Evolutionary conservation across 768 basidiomycete species (phyloP), one percentile per base, ranked within the genome.

Genomic region (Strobilomyces dryophilus): DNA sequence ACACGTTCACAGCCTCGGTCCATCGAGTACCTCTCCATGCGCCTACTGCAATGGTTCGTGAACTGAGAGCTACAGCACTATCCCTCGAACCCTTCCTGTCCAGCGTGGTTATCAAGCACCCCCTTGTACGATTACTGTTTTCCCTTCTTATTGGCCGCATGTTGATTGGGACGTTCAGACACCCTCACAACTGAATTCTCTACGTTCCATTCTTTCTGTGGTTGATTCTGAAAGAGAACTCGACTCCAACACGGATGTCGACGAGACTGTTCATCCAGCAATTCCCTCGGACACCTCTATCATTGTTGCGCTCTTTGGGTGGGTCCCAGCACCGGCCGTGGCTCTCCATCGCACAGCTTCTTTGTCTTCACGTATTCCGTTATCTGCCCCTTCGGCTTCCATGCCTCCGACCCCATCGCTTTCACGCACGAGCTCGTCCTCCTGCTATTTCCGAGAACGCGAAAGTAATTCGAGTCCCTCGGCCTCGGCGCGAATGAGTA

Each of bases 1-100:
- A 35, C 26, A 8, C 34, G 26, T 39, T 32, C 53, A 17, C 52
- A 78, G 88, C 78, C 42, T 83, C 84, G 0, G 82, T 92, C 49
- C 90, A 90, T 60, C 83, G 86, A 49, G 81, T 92, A 18, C 84
- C 86, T 8, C 73, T 93, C 18, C 78, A 83, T 52, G 74, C 87
- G 1, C 85, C 91, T 14, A 65, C 77, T n/a, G 69, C 67, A 4
- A 85, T 82, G 73, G 79, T 83, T 2, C 78, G 74, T 47, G 80
- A 84, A 45, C 70, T 92, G 55, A 87, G 79, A 66, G 51, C 63
- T 2, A 76, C 73, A 34, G 88, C 90, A 5, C 44, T 73, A 0
- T 62, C 69, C 0, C 73, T 92, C 45, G 79, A 84, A 42, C 64
- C 77, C 1, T 61, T 81, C 2, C 62, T 90, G 46, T 66, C 77